Evolutionary conservation across 805 yeast species (phyloP), one percentile per base, ranked within the genome.

Genomic region (Ogataea nitratoaversa): DNA sequence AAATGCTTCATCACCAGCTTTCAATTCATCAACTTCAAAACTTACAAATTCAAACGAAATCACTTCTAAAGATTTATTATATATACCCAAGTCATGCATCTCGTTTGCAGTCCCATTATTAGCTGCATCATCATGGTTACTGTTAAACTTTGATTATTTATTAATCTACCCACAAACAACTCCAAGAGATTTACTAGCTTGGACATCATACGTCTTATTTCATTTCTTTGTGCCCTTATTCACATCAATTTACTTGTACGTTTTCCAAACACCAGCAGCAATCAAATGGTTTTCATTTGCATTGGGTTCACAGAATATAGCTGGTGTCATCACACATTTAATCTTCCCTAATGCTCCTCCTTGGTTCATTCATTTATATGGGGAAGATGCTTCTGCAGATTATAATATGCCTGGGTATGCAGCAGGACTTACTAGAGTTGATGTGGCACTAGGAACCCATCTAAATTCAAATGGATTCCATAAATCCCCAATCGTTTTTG

Each of bases 281-380:
- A 38, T 79, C 11, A 74, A 71, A 44, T 63, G 68, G 48, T 82
- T 78, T 48, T 63, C 77, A 1, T 50, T 71, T n/a, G 69, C 77
- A 0, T 48, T 82, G 32, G 88, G 89, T 2, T 37, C 68, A 9
- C 86, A 79, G 54, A 82, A 79, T 49, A 67, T 79, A 11, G 59
- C 67, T 1, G 84, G 85, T 19, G 79, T 79, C 0, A 30, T 70
- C 29, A 82, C 86, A 3, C 87, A 81, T 56, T 54, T 82, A 28
- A 35, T 70, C 5, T 67, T 80, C 56, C 90, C 90, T 19, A 80
- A 77, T 54, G 84, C 87, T 1, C 84, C 89, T 1, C 89, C 89
- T 3, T 79, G 87, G 82, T 82, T 79, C 56, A 74, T 79, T 34
- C 80, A 76, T 53, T 45, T 77, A 44, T 71, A 82, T 48, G 85